phyloP scores from a whole-genome alignment of 768 basidiomycete species.

The Leccinum olivaceopallidum region DNA sequence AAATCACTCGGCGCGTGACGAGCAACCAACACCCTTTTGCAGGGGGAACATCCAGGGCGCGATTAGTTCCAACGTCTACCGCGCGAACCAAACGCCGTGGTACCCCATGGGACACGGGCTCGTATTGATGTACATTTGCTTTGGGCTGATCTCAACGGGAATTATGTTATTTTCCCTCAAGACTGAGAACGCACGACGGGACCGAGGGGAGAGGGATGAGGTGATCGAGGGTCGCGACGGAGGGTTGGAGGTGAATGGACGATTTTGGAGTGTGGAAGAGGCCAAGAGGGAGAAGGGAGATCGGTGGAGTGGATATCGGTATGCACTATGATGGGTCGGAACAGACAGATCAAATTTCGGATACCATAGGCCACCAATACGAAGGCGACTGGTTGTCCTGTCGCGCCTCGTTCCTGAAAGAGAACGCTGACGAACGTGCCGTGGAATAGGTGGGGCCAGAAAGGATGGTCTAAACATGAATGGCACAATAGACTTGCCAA shows the following conservation, averaged over 20 bases:
- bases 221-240: conserved; percentile 46
- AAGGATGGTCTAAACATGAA: not conserved
- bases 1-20: not conserved
- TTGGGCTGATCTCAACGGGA: conserved; percentile 55
- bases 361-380: not conserved
- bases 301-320: conserved; percentile 75
- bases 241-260: conserved; percentile 51
- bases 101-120: conserved; percentile 62
- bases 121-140: conserved; percentile 69
- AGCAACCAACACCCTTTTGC: not conserved
- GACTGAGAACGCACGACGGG: conserved; percentile 64
- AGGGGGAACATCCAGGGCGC: conserved; percentile 77
- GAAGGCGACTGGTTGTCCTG: not conserved
- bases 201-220: conserved; percentile 68
- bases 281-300: conserved; percentile 74
- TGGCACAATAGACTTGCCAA: not conserved
- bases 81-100: conserved; percentile 64
- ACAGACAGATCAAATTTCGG: not conserved
- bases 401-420: not conserved
- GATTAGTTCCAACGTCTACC: conserved; percentile 79
- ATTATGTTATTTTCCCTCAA: conserved; percentile 44
- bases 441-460: not conserved
- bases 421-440: not conserved
- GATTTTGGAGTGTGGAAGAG: conserved; percentile 57
- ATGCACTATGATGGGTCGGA: conserved; percentile 45